Base-by-base conservation (phyloP, 140 eudicot species). In the Anethum foeniculum region DNA sequence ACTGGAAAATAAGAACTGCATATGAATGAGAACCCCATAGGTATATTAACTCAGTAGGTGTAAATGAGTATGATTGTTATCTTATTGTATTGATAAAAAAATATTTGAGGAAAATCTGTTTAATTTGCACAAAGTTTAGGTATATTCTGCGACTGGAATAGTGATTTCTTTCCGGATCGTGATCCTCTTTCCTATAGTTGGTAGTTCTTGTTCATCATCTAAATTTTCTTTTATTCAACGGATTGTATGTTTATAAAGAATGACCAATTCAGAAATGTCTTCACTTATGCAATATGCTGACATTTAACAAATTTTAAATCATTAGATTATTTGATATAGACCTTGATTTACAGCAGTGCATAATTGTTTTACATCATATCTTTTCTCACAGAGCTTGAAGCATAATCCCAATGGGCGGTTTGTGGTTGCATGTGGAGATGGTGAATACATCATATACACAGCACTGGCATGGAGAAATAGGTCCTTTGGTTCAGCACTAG, bases 401-500 rank as follows among this genome's bases (percentile, higher is more conserved):
- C 99, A 95, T 88, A 95, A 95, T 47, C 97, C 99, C 62, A 95
- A 95, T 81, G 99, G 99, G 82, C 91, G 99, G 88, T 95, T 95
- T 80, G 99, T 95, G 77, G 99, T 95, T 77, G 99, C 91, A 38
- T 92, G 99, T 48, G 99, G 99, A 54, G 99, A 95, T 83, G 99
- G 99, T 80, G 99, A 95, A 80, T 95, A 92, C 85, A 95, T 95
- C 78, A 95, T 90, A 82, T 95, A 95, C 71, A 95, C 99, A 19
- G 97, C 99, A 80, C 88, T 95, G 87, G 99, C 99, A 80, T 95
- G 99, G 99, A 95, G 99, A 87, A 95, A 95, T 85, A 89, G 97
- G 88, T 92, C 99, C 23, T 95, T 92, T 86, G 99, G 99, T 68
- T 89, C 99, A 67, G 99, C 95, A 60, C 81, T 95, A 93, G 99